Base-by-base conservation (phyloP, 768 basidiomycete species). In the Calvatia gigantea region DNA sequence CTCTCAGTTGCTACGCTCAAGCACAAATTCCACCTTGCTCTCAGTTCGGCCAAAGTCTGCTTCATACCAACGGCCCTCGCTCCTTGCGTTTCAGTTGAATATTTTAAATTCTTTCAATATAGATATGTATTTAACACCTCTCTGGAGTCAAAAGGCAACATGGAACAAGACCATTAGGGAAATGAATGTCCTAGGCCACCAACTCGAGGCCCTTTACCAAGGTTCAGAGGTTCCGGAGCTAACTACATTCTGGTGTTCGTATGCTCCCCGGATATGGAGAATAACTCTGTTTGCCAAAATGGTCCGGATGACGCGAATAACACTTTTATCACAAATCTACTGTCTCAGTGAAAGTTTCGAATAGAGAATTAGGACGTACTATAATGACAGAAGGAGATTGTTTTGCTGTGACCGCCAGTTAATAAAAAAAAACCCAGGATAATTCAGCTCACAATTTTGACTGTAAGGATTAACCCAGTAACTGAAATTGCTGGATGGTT, bases 71-170 rank as follows among this genome's bases (percentile, higher is more conserved):
- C 19, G 59, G 56, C 56, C 48, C 60, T 56, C n/a, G n/a, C n/a
- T 59, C 58, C 25, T 21, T 12, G 51, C 54, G 54, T 47, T 52
- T 53, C 33, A 46, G n/a, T 39, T 49, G 45, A 48, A 59, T 48
- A 57, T 51, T 61, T 45, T 54, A 56, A 43, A 45, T 45, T 57
- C 52, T 55, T 62, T 60, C 48, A 45, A 57, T 48, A n/a, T n/a
- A n/a, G 44, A 49, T n/a, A n/a, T n/a, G n/a, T 52, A 56, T 59
- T 38, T 37, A 48, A 48, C 31, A 9, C 19, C 17, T 35, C 27
- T 42, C n/a, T 32, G 33, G 46, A n/a, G 12, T n/a, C 9, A 19
- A n/a, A 48, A 32, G 27, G 31, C 46, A 48, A n/a, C n/a, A n/a
- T n/a, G n/a, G n/a, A n/a, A n/a, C n/a, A n/a, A n/a, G n/a, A n/a